Evolutionary conservation across 1,139 yeast species (phyloP).

Genomic region (Debaryomycetaceae sp.): DNA sequence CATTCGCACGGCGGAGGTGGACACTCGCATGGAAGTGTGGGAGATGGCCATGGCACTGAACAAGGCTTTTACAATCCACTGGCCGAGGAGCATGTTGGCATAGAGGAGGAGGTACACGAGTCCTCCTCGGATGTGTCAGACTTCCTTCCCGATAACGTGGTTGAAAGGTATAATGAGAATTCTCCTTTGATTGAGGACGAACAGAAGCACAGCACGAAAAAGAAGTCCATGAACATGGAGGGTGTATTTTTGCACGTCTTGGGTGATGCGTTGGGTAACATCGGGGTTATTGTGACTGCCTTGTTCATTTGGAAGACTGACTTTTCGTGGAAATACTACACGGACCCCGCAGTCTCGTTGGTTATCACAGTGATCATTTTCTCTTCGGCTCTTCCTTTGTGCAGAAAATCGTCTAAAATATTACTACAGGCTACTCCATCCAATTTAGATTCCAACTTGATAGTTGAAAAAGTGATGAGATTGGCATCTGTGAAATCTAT

Average conservation of each 20-base stretch:
- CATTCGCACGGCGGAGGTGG: conserved; percentile 15
- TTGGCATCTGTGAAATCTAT: conserved; percentile 77
- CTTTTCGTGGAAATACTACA: conserved; percentile 79
- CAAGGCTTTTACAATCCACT: conserved; percentile 35
- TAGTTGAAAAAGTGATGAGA: conserved; percentile 61
- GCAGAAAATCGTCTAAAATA: conserved; percentile 82
- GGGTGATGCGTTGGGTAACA: conserved; percentile 94
- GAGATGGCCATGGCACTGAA: conserved; percentile 7
- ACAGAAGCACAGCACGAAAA: conserved; percentile 21
- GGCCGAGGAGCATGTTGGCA: conserved; percentile 4
- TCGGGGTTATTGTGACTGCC: conserved; percentile 91
- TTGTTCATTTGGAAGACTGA: conserved; percentile 91
- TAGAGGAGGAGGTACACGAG: conserved; percentile 2
- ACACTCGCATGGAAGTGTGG: conserved; percentile 19
- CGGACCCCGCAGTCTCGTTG: conserved; percentile 84
- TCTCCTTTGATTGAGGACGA: conserved; percentile 28
- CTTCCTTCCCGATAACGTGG: conserved; percentile 40
- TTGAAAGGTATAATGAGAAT: conserved; percentile 29
- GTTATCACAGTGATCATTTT: conserved; percentile 85
- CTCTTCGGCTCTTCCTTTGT: conserved; percentile 86
- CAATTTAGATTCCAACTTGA: conserved; percentile 69
- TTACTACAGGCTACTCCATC: conserved; percentile 91
- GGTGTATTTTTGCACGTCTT: conserved; percentile 93
- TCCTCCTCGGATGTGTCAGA: conserved; percentile 27
- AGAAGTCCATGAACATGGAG: conserved; percentile 85